These are phyloP conservation scores for Gastrolobium villosum DNA, from an alignment of 306 rosid species.

Conservation along the genomic window DNA sequence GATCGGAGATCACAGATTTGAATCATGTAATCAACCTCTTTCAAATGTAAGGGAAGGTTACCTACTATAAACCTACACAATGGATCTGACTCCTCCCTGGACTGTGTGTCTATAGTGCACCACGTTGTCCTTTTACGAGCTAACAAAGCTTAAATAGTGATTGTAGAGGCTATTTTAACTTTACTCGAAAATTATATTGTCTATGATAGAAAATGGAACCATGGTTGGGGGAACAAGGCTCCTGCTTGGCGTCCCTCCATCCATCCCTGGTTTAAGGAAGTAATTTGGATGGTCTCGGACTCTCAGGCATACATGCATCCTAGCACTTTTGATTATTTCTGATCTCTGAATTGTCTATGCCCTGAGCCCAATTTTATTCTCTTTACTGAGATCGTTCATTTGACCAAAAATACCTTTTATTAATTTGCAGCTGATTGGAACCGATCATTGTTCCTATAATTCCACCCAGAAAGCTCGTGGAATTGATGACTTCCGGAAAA, in stretches of 20 bases:
- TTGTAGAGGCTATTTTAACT: background rate
- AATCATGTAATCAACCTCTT: too few relatives aligned
- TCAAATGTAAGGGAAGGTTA: too few relatives aligned
- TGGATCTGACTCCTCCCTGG: too few relatives aligned
- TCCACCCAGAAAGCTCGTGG: slow-evolving; percentile 92
- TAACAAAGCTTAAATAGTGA: background rate
- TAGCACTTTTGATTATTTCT: slow-evolving; percentile 7
- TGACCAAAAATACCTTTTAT: slow-evolving; percentile 39
- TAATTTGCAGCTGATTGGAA: slow-evolving; percentile 48
- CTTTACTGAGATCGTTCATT: slow-evolving; percentile 23
- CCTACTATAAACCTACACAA: too few relatives aligned
- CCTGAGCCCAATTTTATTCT: slow-evolving; percentile 4
- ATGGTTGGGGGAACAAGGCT: background rate
- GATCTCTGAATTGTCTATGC: slow-evolving; percentile 8
- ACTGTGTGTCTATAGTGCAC: too few relatives aligned
- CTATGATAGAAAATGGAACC: background rate
- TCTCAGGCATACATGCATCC: slow-evolving; percentile 13
- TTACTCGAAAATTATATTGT: background rate
- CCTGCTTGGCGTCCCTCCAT: background rate
- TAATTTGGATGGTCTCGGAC: slow-evolving; percentile 41
- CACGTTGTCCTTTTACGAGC: too few relatives aligned
- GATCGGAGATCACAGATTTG: too few relatives aligned
- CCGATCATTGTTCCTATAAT: slow-evolving; percentile 87
- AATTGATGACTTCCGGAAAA: slow-evolving; percentile 86
- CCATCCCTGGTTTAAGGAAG: background rate